phyloP scores from a whole-genome alignment of 805 yeast genomes.

The Metschnikowia dekortorum region DNA sequence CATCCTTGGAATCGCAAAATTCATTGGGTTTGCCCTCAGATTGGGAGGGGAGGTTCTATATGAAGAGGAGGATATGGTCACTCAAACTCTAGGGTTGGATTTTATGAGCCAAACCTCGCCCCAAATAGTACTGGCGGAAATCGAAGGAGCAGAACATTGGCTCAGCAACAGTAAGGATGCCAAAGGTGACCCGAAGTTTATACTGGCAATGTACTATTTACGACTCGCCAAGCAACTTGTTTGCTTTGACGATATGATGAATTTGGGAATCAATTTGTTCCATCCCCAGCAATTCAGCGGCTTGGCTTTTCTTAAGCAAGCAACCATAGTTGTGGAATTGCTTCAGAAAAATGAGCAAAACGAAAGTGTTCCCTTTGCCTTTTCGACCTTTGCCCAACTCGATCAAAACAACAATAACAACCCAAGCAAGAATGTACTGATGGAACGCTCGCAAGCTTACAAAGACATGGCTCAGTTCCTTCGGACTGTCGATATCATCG shows the following conservation, averaged over 20 bases:
- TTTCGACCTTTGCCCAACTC: slow-evolving; percentile 35
- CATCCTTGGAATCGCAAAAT: slow-evolving; percentile 50
- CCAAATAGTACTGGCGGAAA: slow-evolving; percentile 20
- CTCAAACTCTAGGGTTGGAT: slow-evolving; percentile 53
- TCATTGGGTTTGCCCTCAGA: slow-evolving; percentile 44
- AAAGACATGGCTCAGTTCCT: slow-evolving; percentile 19
- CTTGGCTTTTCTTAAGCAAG: neutral
- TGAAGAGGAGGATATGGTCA: slow-evolving; percentile 73
- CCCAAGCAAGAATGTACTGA: slow-evolving; percentile 29
- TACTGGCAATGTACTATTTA: slow-evolving; percentile 21
- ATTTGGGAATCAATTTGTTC: slow-evolving; percentile 4
- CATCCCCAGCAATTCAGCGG: neutral
- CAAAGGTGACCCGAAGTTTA: slow-evolving; percentile 5
- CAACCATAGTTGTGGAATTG: neutral
- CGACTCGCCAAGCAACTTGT: slow-evolving; percentile 26
- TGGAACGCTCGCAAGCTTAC: slow-evolving; percentile 21
- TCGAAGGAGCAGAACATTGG: slow-evolving; percentile 34
- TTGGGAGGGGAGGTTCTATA: slow-evolving; percentile 57
- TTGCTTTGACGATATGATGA: slow-evolving; percentile 8
- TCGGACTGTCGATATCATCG: slow-evolving; percentile 16
- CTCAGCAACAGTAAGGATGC: slow-evolving; percentile 17
- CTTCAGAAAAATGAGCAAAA: neutral
- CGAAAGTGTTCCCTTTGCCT: slow-evolving; percentile 9
- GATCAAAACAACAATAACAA: slow-evolving; percentile 35
- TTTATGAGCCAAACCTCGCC: slow-evolving; percentile 24